Percentiles rank a stretch among this genome's conserved stretches.
These are phyloP conservation scores for Umbelopsis sp. DNA, from an alignment of 192 early-diverging fungal species.

Conservation along the genomic window DNA sequence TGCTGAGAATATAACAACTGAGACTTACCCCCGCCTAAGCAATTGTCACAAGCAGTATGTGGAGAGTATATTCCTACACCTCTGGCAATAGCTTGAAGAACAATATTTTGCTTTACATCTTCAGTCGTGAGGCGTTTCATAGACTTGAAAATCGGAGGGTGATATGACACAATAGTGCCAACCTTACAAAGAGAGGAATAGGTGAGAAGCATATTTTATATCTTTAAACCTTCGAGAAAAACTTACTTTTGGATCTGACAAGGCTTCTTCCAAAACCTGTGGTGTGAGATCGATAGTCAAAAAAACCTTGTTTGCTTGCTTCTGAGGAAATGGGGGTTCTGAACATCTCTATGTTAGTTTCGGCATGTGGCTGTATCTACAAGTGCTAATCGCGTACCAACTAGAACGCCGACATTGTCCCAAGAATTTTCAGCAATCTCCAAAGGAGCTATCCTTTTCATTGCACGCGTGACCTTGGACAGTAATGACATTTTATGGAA, in stretches of 20 bases:
- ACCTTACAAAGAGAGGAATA: slow-evolving; percentile 41
- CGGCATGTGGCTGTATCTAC: neutral
- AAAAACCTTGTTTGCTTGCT: slow-evolving; percentile 73
- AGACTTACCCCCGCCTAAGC: slow-evolving; percentile 65
- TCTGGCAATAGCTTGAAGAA: slow-evolving; percentile 79
- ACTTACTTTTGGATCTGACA: slow-evolving; percentile 59
- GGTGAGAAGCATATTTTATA: neutral
- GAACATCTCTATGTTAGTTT: slow-evolving; percentile 3
- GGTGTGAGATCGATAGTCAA: slow-evolving; percentile 92
- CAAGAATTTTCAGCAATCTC: slow-evolving; percentile 79
- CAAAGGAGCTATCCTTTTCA: slow-evolving; percentile 87
- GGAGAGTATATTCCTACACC: slow-evolving; percentile 90
- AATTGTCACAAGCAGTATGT: slow-evolving; percentile 88
- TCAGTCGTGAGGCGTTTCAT: slow-evolving; percentile 77
- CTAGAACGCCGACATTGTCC: slow-evolving; percentile 94
- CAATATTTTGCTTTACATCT: slow-evolving; percentile 81
- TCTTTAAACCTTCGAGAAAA: neutral
- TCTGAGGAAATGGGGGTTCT: slow-evolving; percentile 84
- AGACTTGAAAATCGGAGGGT: slow-evolving; percentile 88
- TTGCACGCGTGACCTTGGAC: slow-evolving; percentile 58
- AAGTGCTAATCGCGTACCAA: slow-evolving; percentile 46
- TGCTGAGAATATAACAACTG: neutral
- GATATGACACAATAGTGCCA: slow-evolving; percentile 91
- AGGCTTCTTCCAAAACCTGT: slow-evolving; percentile 73
- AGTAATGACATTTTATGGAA: slow-evolving; percentile 53